Conservation (phyloP, 345 rosid genomes). For the Populus deltoides region DNA sequence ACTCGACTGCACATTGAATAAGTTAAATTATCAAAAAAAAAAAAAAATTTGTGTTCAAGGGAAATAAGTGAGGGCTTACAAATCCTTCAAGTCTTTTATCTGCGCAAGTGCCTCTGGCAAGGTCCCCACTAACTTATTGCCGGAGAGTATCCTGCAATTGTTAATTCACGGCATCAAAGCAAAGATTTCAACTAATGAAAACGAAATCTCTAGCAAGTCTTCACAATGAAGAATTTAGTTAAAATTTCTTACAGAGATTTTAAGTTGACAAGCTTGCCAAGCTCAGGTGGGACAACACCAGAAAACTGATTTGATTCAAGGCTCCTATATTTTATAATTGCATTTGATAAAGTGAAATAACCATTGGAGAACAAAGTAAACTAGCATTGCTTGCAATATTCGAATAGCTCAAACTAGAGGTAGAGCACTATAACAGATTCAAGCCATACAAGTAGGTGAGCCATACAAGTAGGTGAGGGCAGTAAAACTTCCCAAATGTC, state of each 20-base stretch:
- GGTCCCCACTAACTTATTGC: no score
- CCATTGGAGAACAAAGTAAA: neutral
- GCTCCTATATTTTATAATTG: neutral
- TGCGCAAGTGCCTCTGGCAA: no score
- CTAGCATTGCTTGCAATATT: no score
- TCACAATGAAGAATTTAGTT: no score
- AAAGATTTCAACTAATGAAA: neutral
- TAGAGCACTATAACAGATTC: neutral
- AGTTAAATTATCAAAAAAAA: neutral
- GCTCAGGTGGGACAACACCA: no score
- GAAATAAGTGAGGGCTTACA: neutral
- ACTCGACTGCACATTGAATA: slow-evolving; percentile 16
- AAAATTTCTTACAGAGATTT: slow-evolving; percentile 4
- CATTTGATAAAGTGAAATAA: neutral
- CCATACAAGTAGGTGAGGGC: no score
- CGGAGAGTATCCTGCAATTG: no score
- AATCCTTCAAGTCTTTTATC: neutral
- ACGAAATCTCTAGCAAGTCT: neutral
- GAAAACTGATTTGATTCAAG: no score
- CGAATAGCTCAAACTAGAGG: neutral
- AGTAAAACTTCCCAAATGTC: no score
- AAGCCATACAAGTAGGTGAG: no score
- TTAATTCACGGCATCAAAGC: no score
- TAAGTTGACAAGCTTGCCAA: no score
- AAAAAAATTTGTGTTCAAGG: neutral